phyloP scores from a whole-genome alignment of 2,329 filamentous ascomycete genomes.

The Aspergillus sp. region DNA sequence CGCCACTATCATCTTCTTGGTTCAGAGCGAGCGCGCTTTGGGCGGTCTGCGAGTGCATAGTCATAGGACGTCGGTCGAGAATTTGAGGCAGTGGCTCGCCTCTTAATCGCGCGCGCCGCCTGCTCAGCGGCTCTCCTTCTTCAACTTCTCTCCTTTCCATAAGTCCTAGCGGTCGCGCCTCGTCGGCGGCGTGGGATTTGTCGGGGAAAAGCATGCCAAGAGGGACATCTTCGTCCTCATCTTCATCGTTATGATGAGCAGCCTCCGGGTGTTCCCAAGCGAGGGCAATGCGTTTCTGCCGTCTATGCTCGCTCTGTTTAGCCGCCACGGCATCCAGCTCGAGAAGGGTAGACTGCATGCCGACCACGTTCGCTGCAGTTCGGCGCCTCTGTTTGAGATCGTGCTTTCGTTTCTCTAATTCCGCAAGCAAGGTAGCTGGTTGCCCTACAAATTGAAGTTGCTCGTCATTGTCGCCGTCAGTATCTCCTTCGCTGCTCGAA shows the following conservation, averaged over 20 bases:
- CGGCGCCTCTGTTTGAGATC: conserved; percentile 79
- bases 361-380: conserved; percentile 67
- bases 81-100: conserved; percentile 50
- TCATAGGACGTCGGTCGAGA: conserved; percentile 32
- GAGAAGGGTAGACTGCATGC: conserved; percentile 87
- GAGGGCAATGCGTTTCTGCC: conserved; percentile 75
- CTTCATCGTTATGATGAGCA: conserved; percentile 42
- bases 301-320: conserved; percentile 68
- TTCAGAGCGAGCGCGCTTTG: neutral
- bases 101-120: conserved; percentile 71
- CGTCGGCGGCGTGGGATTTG: conserved; percentile 31
- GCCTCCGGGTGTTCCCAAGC: conserved; percentile 73
- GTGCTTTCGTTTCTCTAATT: conserved; percentile 86
- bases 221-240: conserved; percentile 81
- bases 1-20: conserved; percentile 29
- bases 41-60: conserved; percentile 33
- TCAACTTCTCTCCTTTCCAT: conserved; percentile 75
- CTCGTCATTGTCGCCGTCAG: conserved; percentile 40
- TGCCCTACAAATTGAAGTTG: conserved; percentile 60
- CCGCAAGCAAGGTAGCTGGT: conserved; percentile 87
- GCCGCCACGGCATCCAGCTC: conserved; percentile 89
- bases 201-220: conserved; percentile 74
- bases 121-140: conserved; percentile 85
- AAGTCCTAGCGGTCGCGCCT: conserved; percentile 45
- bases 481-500: conserved; percentile 12